A percentile compares a stretch with the other conserved stretches of the same genome.
These are phyloP conservation scores for Dimargaris xerosporica DNA, from an alignment of 192 early-diverging fungal species.

Conservation along the genomic window DNA sequence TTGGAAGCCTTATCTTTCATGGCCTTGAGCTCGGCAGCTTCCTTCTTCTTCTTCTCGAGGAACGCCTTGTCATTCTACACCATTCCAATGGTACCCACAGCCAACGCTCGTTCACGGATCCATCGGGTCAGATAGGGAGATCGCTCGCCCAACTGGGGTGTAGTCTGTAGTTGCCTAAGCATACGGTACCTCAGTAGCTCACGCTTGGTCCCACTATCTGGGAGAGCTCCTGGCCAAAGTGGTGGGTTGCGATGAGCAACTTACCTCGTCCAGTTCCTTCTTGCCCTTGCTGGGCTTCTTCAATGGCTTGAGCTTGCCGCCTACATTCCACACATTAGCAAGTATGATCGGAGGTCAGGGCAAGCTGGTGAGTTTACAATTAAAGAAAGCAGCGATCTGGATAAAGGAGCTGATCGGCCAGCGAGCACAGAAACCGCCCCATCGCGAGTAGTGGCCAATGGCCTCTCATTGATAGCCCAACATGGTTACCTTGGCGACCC, in stretches of 20 bases:
- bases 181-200: too few species aligned
- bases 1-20: neutral
- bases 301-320: neutral
- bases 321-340: neutral
- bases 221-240: too few species aligned
- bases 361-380: neutral
- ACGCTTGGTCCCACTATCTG: too few species aligned
- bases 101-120: too few species aligned
- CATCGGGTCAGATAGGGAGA: too few species aligned
- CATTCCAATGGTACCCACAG: neutral
- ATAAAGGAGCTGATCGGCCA: neutral
- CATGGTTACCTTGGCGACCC: slow-evolving; percentile 2
- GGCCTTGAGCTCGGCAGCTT: slow-evolving; percentile 2
- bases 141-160: too few species aligned
- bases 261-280: neutral
- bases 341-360: neutral
- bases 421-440: neutral
- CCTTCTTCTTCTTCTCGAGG: slow-evolving; percentile 1
- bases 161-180: too few species aligned
- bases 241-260: neutral
- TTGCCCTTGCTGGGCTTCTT: slow-evolving; percentile 4
- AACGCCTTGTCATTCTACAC: neutral
- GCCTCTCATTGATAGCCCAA: neutral
- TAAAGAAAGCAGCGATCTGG: neutral
- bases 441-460: neutral